phyloP scores from a whole-genome alignment of 1,284 basidiomycete genomes.

The Mycosarcoma mackinlayi region DNA sequence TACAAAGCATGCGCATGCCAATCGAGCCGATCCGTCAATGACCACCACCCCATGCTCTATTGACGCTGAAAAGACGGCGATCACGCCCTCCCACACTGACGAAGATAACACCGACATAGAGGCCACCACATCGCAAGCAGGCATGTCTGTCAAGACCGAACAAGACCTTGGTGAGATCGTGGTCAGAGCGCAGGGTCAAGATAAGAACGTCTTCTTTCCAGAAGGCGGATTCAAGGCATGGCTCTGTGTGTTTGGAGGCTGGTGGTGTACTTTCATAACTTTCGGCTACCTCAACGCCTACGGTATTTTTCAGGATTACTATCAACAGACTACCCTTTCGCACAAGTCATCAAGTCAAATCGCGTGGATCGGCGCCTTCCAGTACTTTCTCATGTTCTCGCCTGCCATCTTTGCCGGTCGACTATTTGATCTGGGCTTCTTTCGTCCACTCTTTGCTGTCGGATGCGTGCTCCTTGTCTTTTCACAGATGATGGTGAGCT shows the following conservation, averaged over 20 bases:
- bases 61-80: slow-evolving; percentile 9
- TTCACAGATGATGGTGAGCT: slow-evolving; percentile 57
- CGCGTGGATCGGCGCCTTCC: slow-evolving; percentile 54
- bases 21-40: not conserved
- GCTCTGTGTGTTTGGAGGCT: slow-evolving; percentile 53
- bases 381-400: slow-evolving; percentile 51
- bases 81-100: slow-evolving; percentile 12
- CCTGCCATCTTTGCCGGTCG: slow-evolving; percentile 45
- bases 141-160: slow-evolving; percentile 42
- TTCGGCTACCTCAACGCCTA: slow-evolving; percentile 55
- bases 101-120: slow-evolving; percentile 37
- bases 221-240: slow-evolving; percentile 53
- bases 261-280: slow-evolving; percentile 50
- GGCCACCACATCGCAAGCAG: slow-evolving; percentile 34
- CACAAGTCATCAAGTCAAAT: slow-evolving; percentile 42
- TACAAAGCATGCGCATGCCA: no score
- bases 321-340: slow-evolving; percentile 32
- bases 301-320: slow-evolving; percentile 53
- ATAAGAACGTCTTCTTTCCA: slow-evolving; percentile 38
- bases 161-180: slow-evolving; percentile 36
- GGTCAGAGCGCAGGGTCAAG: slow-evolving; percentile 30
- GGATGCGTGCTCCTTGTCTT: slow-evolving; percentile 49
- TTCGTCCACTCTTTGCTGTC: slow-evolving; percentile 29
- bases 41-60: not conserved
- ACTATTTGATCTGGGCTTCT: slow-evolving; percentile 53